These are phyloP conservation scores for Macadamia integrifolia DNA, from an alignment of 164 flowering plant species.

Conservation along the genomic window DNA sequence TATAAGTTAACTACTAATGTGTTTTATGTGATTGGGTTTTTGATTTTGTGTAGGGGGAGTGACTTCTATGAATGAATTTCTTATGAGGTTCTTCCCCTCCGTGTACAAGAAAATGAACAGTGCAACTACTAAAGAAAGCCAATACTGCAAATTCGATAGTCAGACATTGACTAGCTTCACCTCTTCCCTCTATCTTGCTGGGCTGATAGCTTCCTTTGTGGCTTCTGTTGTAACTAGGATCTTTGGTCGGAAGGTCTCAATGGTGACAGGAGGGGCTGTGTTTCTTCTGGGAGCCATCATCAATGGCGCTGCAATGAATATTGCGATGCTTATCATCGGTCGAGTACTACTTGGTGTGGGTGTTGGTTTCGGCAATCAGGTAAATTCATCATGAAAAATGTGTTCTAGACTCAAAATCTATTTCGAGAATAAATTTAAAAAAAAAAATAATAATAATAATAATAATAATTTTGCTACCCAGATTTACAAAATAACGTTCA, in stretches of 20 bases:
- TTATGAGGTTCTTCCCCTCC: conserved; percentile 22
- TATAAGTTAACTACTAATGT: too few relatives aligned
- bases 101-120: conserved; percentile 11
- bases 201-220: conserved; percentile 28
- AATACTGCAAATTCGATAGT: conserved; percentile 28
- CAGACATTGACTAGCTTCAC: conserved; percentile 30
- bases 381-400: background rate
- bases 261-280: conserved; percentile 23
- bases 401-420: too few relatives aligned
- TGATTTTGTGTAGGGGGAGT: conserved; percentile 26
- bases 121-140: background rate
- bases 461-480: too few relatives aligned
- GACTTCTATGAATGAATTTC: conserved; percentile 30
- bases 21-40: background rate
- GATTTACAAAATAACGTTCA: too few relatives aligned
- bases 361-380: conserved; percentile 43
- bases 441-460: too few relatives aligned
- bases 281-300: conserved; percentile 30
- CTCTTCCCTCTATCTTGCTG: conserved; percentile 41
- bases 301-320: conserved; percentile 24
- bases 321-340: conserved; percentile 31
- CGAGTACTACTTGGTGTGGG: conserved; percentile 38
- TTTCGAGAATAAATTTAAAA: too few relatives aligned
- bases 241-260: conserved; percentile 30
- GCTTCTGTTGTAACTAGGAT: conserved; percentile 26